Evolutionary conservation across 768 basidiomycete species (phyloP), one percentile per base, ranked within the genome.

Genomic region (Trametes gibbosa): DNA sequence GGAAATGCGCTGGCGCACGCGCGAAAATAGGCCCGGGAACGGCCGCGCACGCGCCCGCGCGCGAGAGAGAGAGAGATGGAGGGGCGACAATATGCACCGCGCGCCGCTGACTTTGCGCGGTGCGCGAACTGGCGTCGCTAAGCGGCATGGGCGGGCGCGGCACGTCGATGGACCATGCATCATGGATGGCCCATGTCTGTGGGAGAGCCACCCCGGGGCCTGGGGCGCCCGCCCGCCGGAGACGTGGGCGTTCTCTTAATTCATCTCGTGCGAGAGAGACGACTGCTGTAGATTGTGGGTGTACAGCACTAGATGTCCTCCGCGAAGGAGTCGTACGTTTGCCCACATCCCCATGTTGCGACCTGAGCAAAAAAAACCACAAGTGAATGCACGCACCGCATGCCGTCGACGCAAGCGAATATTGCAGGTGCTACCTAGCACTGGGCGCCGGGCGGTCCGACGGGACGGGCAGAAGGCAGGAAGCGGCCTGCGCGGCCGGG

Each of bases 401-500:
- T n/a, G 17, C 41, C 41, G 41, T n/a, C 29, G 37, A 14, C 34
- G 13, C n/a, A 19, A 4, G 9, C n/a, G 6, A 21, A 17, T 3
- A 3, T 21, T 13, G n/a, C 40, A 41, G 23, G 48, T 27, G 8
- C 41, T 32, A 40, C 49, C 17, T 8, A 29, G 29, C 37, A 6
- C 7, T 35, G 48, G 49, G 32, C 49, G 58, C 46, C 37, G 53
- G 53, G 59, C 59, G 59, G 59, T 61, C 53, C 59, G 59, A 56
- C 43, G 21, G 58, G 25, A 41, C 58, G 58, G 58, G 46, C 47
- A 48, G 46, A 56, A 49, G 37, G 55, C 55, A 50, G 19, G 47
- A 50, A 50, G 55, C 55, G 24, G 47, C 49, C 40, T 51, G 50
- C 41, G 49, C 56, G 49, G 56, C 12, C 45, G 25, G 40, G 55